Base-by-base conservation (phyloP, 345 rosid genomes). In the Tarenaya hassleriana region DNA sequence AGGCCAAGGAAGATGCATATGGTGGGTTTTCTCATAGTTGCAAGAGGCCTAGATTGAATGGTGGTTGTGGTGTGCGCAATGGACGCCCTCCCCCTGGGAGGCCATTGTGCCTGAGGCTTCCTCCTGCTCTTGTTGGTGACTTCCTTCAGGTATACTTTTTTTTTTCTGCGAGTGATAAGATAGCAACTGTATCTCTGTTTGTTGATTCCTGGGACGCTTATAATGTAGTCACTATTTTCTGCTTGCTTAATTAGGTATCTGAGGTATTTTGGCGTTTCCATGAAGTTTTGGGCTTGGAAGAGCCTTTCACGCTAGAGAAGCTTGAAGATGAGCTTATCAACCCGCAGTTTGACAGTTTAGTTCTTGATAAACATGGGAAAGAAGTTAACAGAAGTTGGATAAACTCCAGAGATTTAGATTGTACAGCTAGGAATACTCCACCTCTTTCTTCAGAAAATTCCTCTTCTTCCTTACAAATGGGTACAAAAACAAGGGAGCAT, bases 41-140 rank as follows among this genome's bases (percentile, higher is more conserved):
- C 46, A 87, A 73, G 70, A 77, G 58, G 63, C 73, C 69, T 18
- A 72, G 69, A 37, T 67, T 76, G 58, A 75, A 37, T 63, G 62
- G 68, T 50, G 71, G 61, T 43, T 43, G 20, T 50, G 55, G 49
- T 59, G 45, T 51, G 50, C 63, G 56, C 52, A 74, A 74, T 56
- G 58, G 49, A 34, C 62, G 63, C 54, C 84, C 76, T 50, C 95
- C 95, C 58, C 50, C 76, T 10, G 96, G 98, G 67, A 85, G 69
- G 67, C 71, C 63, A 12, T 50, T 83, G 63, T 79, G 86, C 70
- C 55, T 63, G 68, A 79, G 78, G 74, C 75, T 88, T 72, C 84
- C 92, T 61, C 77, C 83, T 50, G 75, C 68, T 19, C 77, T 85
- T 68, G 77, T 74, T 75, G 98, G 95, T 53, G 98, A 92, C 69